Percentiles rank a stretch among this genome's conserved stretches.
Evolutionary conservation across 805 yeast species (phyloP).

Genomic region (Schwanniomyces sp.): DNA sequence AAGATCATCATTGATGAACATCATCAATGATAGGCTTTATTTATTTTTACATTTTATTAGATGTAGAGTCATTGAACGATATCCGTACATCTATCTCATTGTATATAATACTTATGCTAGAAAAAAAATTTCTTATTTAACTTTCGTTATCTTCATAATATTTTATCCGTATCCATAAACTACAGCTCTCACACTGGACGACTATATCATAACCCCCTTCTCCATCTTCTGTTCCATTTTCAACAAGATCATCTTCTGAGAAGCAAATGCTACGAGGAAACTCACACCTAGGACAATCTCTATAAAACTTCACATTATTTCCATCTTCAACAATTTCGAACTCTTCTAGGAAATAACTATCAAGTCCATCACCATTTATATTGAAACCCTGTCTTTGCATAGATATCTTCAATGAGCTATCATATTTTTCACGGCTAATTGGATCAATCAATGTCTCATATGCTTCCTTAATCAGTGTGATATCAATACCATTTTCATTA

Average conservation of each 20-base stretch:
- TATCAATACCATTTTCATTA: conserved; percentile 15
- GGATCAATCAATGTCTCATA: conserved; percentile 54
- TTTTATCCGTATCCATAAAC: conserved; percentile 79
- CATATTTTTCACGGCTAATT: conserved; percentile 48
- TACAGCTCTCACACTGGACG: conserved; percentile 80
- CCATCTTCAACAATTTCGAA: conserved; percentile 40
- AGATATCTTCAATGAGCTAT: conserved; percentile 37
- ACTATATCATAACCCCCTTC: conserved; percentile 60
- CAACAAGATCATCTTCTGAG: conserved; percentile 59
- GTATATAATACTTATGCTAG: background rate
- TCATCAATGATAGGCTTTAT: too few species aligned
- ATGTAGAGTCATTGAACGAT: background rate
- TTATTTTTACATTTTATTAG: background rate
- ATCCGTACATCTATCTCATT: background rate
- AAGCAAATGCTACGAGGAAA: conserved; percentile 53
- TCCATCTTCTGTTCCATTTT: conserved; percentile 51
- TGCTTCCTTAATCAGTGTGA: conserved; percentile 53
- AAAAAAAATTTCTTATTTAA: background rate
- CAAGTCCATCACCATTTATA: conserved; percentile 67
- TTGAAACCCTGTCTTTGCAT: conserved; percentile 38
- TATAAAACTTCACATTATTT: conserved; percentile 33
- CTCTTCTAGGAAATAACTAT: conserved; percentile 62
- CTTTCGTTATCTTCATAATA: conserved; percentile 50
- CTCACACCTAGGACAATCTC: conserved; percentile 69
- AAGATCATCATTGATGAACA: background rate